Base-by-base conservation (phyloP, 345 rosid species). In the Citrus hindsii region DNA sequence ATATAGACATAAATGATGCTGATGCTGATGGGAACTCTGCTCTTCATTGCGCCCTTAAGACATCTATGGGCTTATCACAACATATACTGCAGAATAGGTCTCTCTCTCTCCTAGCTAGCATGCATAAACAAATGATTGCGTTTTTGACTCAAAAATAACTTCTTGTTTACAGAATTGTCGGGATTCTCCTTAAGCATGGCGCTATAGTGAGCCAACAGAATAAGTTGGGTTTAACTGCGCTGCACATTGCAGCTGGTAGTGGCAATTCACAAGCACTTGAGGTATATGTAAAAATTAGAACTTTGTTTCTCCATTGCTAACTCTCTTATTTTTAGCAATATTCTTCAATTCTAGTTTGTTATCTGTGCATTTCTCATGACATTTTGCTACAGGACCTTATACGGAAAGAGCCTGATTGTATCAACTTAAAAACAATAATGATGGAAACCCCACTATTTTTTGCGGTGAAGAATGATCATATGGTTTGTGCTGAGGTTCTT, bases 401-500 rank as follows among this genome's bases (percentile, higher is more conserved):
- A 32, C 59, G 76, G 67, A 79, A 84, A 82, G 88, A 89, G 69
- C 90, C 90, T 58, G 89, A 85, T 42, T 76, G 88, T 63, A 73
- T 91, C 79, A 78, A 90, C 79, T 76, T 79, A 67, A 91, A 79
- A 79, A 92, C 92, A 24, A 84, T 85, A 84, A 85, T 83, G 81
- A 87, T 84, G 86, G 98, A 94, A 90, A 92, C 98, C 13, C 98
- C 98, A 13, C 76, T 92, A 12, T 91, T 90, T 89, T 92, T 88
- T 71, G 97, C 97, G 1, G 98, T 87, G 77, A 92, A 84, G 87
- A 94, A 92, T 86, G 89, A 90, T 75, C 88, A 79, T 56, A 85
- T 86, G 77, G 85, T 85, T 42, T 94, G 97, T 82, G 97, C 84
- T 71, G 94, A 91, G 81, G 83, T 91, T 66, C 98, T 94, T 81